Evolutionary conservation across 148 eudicot species (phyloP), one percentile per base, ranked within the genome.

Genomic region (Diospyros kaki): DNA sequence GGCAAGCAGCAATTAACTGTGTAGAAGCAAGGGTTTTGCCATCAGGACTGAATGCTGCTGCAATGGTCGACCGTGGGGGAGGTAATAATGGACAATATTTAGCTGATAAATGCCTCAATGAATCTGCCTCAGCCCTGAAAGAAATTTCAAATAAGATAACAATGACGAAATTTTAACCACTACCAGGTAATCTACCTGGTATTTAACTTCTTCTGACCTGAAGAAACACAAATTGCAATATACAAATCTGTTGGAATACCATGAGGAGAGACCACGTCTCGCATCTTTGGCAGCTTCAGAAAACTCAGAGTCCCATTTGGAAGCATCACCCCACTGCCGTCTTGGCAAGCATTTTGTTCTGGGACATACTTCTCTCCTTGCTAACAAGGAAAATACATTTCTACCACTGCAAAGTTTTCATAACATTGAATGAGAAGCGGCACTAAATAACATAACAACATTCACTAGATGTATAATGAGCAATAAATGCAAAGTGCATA

Each of bases 21-120:
- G 94, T 90, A 71, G 94, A 90, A 82, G 94, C 94, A 73, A 90
- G 83, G 53, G 87, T 90, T 68, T 82, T 88, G 69, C 94, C 92
- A 79, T 90, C 94, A 76, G 94, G 85, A 75, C 94, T 88, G 71
- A 90, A 90, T 73, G 94, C 87, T 73, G 91, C 92, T 76, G 94
- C 94, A 78, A 90, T 90, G 55, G 94, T 90, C 62, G 92, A 90
- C 87, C 92, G 82, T 55, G 92, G 92, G 78, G 91, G 86, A 38
- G 91, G 94, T 69, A 83, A 48, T 74, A 90, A 86, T 51, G 92
- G 85, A 78, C 94, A 90, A 80, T 90, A 90, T 69, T 82, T 84
- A 73, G 94, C 92, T 74, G 92, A 85, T 73, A 90, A 86, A 81
- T 88, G 88, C 52, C 64, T 82, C 77, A 90, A 77, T 28, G 92